Base-by-base conservation (phyloP, 2,329 filamentous ascomycete species). In the Huntiella moniliformis region DNA sequence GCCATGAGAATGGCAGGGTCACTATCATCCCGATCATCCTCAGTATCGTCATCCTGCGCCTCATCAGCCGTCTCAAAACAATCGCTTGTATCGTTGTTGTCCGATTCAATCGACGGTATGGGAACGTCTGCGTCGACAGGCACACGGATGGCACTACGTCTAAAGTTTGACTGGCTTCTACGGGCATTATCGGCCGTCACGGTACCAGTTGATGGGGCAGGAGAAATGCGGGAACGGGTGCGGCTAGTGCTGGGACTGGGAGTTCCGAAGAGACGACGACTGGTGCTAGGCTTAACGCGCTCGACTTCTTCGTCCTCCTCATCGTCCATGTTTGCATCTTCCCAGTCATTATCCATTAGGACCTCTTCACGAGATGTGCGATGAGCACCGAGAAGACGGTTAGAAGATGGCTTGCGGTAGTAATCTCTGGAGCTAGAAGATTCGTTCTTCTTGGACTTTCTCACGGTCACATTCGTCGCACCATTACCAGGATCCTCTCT, bases 301-400 rank as follows among this genome's bases (percentile, higher is more conserved):
- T 28, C 51, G 2, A 11, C 22, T 15, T 41, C 39, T 17, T 36
- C 43, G 11, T 18, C 36, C 22, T 46, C 44, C 15, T 45, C 32
- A 13, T 42, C 44, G 16, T 70, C 70, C 11, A 72, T 69, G 42
- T 88, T 77, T 6, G 22, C 22, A 53, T 96, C 88, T 61, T 96
- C 88, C 86, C 87, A 95, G 1, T 79, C 71, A 45, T 95, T 85
- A 44, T 92, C 81, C 8, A 79, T 58, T 49, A 85, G 68, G 37
- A 94, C 70, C 54, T 95, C 87, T 22, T 84, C 87, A 51, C 74
- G 79, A 55, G 74, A 77, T 46, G 70, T 75, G 44, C 88, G 75
- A 49, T 78, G 66, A 42, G 74, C 81, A 50, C 91, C 91, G 43
- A 98, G 72, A 28, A 87, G 76, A 44, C 77, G 74, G 11, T 28